Conservation (phyloP, 192 early-diverging fungal species). For the Rhizophlyctis rosea region DNA sequence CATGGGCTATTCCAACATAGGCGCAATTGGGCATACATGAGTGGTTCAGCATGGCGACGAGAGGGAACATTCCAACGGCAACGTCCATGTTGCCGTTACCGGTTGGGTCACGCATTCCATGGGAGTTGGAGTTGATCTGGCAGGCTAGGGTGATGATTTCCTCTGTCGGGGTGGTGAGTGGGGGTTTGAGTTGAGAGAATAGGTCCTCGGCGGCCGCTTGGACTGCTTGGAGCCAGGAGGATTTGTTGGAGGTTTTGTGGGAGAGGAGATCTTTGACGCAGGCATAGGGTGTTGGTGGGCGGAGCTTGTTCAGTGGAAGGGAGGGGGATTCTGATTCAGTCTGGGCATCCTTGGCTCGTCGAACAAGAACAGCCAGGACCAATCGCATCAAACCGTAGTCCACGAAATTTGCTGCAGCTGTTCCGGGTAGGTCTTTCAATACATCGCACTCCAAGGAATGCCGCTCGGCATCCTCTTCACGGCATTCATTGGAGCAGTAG, state of each 20-base stretch:
- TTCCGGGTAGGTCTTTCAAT: slow-evolving; percentile 31
- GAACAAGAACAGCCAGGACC: slow-evolving; percentile 29
- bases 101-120: slow-evolving; percentile 49
- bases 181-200: background rate
- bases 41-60: slow-evolving; percentile 70
- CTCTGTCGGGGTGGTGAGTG: slow-evolving; percentile 18
- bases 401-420: slow-evolving; percentile 20
- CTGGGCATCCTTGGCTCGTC: background rate
- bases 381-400: slow-evolving; percentile 38
- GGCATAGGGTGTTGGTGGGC: slow-evolving; percentile 4
- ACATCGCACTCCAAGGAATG: slow-evolving; percentile 34
- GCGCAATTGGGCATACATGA: slow-evolving; percentile 72
- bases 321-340: background rate
- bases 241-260: slow-evolving; percentile 21
- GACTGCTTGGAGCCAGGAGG: slow-evolving; percentile 29
- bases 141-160: slow-evolving; percentile 40
- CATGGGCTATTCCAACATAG: slow-evolving; percentile 46
- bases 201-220: slow-evolving; percentile 23
- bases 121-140: slow-evolving; percentile 65
- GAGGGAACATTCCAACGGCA: slow-evolving; percentile 65
- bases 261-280: slow-evolving; percentile 31
- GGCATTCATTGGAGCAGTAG: slow-evolving; percentile 60
- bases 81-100: slow-evolving; percentile 46
- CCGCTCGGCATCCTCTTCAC: slow-evolving; percentile 22
- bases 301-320: background rate